Base-by-base conservation (phyloP, 2,329 filamentous ascomycete genomes). In the Fonsecaea nubica region DNA sequence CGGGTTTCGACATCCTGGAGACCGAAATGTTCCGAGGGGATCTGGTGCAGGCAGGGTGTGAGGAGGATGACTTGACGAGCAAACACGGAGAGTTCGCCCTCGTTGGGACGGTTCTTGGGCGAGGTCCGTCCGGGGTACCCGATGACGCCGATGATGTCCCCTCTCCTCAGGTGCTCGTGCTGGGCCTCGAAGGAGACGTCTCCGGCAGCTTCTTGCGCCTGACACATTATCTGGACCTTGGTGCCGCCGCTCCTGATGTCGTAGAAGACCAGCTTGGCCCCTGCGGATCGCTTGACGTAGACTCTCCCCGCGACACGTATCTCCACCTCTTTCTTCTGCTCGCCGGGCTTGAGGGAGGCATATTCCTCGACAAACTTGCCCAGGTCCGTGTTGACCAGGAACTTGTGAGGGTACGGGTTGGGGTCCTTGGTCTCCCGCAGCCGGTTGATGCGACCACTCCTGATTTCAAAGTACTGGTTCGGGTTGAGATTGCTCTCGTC, bases 1-100 rank as follows among this genome's bases (percentile, higher is more conserved):
- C 95, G 89, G 80, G 93, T 91, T 81, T 99, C 95, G 77, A 93
- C 88, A 78, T 98, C 93, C 85, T 96, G 94, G 84, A 98, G 93
- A 69, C 94, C 94, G 77, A 92, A 97, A 81, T 94, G 90, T 79
- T 95, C 92, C 68, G 91, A 90, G 64, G 95, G 95, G 72, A 96
- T 86, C 82, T 92, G 90, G 80, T 97, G 93, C 76, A 99, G 81
- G 80, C 94, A 98, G 8, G 95, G 95, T 0, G 94, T 90, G 68
- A 99, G 85, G 54, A 98, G 89, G 50, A 90, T 84, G 71, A 99
- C 86, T 80, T 97, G 90, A 59, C 87, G 89, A 1, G 95, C 95
- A 76, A 97, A 96, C 78, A 99, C 92, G 50, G 92, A 96, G 59
- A 99, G 86, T 81, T 99, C 94, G 71, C 95, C 95, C 73, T 93